phyloP scores from a whole-genome alignment of 164 flowering plant genomes.

The Vitis rupestris region DNA sequence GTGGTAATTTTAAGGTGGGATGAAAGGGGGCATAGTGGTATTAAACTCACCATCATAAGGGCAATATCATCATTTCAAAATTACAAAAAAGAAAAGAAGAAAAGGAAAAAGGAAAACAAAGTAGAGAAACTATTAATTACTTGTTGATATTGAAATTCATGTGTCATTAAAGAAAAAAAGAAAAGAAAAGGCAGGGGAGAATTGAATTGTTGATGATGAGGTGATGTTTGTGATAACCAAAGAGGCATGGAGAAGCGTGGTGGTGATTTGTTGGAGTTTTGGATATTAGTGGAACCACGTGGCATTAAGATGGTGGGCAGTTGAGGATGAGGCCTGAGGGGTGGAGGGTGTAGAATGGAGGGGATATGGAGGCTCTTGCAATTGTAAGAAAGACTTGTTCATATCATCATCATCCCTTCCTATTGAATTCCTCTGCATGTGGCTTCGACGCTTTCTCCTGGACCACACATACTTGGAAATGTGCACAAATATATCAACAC shows the following conservation, averaged over 20 bases:
- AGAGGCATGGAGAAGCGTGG: constrained; percentile 55
- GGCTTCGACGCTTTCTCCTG: no score
- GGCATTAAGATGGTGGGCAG: constrained; percentile 54
- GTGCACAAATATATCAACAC: no score
- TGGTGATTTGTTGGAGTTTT: constrained; percentile 40
- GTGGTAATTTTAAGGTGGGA: constrained; percentile 29
- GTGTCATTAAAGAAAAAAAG: not conserved
- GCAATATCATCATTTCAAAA: constrained; percentile 8
- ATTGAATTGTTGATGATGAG: constrained; percentile 32
- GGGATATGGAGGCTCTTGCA: constrained; percentile 18
- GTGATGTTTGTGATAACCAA: constrained; percentile 34
- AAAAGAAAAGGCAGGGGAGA: not conserved
- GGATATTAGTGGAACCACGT: constrained; percentile 70
- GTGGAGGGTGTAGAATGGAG: constrained; percentile 42
- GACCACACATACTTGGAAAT: no score
- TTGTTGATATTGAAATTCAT: not conserved
- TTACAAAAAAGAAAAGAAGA: not conserved
- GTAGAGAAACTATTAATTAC: not conserved
- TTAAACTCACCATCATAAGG: constrained; percentile 1
- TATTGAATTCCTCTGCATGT: no score
- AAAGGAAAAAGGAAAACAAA: no score
- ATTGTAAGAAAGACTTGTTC: no score
- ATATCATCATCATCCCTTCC: no score
- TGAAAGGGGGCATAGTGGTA: constrained; percentile 4
- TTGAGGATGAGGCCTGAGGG: constrained; percentile 85